Evolutionary conservation across 2,329 filamentous ascomycete genomes (phyloP).

Genomic region (Claviceps fusiformis): DNA sequence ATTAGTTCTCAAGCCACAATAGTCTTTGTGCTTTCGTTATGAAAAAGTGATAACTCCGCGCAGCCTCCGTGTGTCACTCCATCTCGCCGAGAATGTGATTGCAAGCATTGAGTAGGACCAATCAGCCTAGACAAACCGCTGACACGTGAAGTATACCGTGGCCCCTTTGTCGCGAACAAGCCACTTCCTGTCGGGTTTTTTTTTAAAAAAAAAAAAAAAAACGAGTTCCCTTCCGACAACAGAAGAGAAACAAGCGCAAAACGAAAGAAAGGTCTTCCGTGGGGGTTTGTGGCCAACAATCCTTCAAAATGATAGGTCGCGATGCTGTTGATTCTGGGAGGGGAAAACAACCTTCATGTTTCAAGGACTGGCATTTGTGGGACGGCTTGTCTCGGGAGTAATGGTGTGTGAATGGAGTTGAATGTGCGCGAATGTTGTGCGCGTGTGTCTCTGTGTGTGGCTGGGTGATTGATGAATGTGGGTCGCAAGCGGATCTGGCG

Average conservation of each 20-base stretch:
- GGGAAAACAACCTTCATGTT: neutral
- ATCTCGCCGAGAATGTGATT: neutral
- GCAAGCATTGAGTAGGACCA: neutral
- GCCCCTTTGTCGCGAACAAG: neutral
- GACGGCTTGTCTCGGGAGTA: neutral
- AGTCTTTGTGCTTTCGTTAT: neutral
- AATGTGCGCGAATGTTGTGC: neutral
- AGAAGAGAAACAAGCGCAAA: no score
- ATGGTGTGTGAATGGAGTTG: neutral
- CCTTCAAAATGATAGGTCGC: neutral
- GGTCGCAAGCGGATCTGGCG: conserved; percentile 1
- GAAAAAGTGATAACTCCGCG: neutral
- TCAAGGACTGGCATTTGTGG: neutral
- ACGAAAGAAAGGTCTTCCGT: neutral
- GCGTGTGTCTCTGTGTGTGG: neutral
- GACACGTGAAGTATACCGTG: neutral
- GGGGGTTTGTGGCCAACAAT: neutral
- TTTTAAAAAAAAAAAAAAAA: no score
- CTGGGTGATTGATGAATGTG: neutral
- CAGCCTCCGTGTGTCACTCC: neutral
- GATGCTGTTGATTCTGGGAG: neutral
- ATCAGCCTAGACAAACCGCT: neutral
- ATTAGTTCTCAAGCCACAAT: neutral
- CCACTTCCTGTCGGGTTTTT: neutral
- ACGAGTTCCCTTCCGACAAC: neutral